Percentiles rank a stretch among this genome's conserved stretches.
Conservation (phyloP, 345 rosid genomes). For the Pelargonium nanum region DNA sequence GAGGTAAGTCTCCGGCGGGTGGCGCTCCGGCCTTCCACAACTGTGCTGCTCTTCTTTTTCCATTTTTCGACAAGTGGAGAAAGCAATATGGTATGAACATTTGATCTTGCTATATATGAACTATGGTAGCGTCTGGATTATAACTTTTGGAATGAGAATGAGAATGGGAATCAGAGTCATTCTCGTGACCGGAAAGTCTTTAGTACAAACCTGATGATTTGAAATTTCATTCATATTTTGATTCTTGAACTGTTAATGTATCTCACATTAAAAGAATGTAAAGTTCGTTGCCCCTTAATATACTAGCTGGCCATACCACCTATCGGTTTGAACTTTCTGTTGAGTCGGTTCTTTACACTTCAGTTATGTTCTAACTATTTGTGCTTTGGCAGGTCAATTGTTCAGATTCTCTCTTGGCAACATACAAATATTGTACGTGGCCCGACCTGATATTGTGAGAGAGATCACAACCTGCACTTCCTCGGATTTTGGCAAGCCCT, state of each 20-base stretch:
- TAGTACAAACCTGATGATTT: no score
- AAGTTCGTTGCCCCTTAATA: no score
- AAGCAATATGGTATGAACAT: constrained; percentile 21
- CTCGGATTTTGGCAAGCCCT: constrained; percentile 38
- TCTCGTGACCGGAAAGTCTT: no score
- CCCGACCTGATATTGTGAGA: constrained; percentile 27
- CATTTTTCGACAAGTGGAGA: constrained; percentile 27
- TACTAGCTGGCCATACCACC: no score
- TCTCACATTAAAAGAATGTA: no score
- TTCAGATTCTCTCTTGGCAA: constrained; percentile 32
- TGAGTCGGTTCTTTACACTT: no score
- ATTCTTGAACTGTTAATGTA: no score
- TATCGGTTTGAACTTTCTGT: no score
- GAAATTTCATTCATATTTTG: no score
- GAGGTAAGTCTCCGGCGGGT: background rate
- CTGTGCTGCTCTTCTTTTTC: constrained; percentile 21
- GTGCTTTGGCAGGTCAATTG: constrained; percentile 18
- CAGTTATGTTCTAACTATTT: background rate
- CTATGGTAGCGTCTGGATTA: background rate
- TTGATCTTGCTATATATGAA: no score
- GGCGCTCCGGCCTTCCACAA: constrained; percentile 17
- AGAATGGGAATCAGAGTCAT: no score
- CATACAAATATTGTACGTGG: constrained; percentile 24
- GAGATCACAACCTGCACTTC: constrained; percentile 32
- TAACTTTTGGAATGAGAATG: no score